Base-by-base conservation (phyloP, 441 rosid genomes). In the Populus trichocarpa region DNA sequence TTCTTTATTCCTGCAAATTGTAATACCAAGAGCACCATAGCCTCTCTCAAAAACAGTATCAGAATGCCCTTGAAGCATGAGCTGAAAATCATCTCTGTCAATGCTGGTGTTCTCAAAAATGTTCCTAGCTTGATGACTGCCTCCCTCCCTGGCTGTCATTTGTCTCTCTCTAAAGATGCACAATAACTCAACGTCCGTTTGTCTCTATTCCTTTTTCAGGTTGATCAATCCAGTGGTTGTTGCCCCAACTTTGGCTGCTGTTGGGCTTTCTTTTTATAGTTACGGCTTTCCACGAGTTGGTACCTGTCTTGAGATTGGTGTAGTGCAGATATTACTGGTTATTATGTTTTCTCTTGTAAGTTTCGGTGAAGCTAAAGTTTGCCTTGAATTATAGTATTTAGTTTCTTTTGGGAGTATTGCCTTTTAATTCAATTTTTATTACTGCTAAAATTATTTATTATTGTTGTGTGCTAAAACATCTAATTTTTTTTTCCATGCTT, bases 161-260 rank as follows among this genome's bases (percentile, higher is more conserved):
- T 50, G 57, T 50, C 57, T 50, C 57, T 50, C 57, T 50, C 57
- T 50, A 50, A 50, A 50, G 57, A 50, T 50, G 20, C 57, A 14
- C 57, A 50, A 50, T 50, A 50, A 50, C 57, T 50, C 57, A 50
- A 50, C 7, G 57, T 50, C n/a, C 5, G n/a, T 50, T 50, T 46
- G 40, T 80, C 76, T 81, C 26, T 63, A 42, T 76, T 73, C 74
- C 69, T 36, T 81, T 72, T 81, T 69, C 91, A 96, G 97, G 90
- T 84, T 94, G 84, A 84, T 96, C 75, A 96, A 96, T 87, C 99
- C 99, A 6, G 99, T 96, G 73, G 98, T 94, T 78, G 96, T 96
- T 78, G 93, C 99, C 81, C 99, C 99, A 53, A 96, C 99, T 20
- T 85, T 96, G 80, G 99, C 99, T 80, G 99, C 99, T 46, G 95